These are phyloP conservation scores for Coemansia sp. DNA, from an alignment of 192 early-diverging fungal genomes.

Conservation along the genomic window DNA sequence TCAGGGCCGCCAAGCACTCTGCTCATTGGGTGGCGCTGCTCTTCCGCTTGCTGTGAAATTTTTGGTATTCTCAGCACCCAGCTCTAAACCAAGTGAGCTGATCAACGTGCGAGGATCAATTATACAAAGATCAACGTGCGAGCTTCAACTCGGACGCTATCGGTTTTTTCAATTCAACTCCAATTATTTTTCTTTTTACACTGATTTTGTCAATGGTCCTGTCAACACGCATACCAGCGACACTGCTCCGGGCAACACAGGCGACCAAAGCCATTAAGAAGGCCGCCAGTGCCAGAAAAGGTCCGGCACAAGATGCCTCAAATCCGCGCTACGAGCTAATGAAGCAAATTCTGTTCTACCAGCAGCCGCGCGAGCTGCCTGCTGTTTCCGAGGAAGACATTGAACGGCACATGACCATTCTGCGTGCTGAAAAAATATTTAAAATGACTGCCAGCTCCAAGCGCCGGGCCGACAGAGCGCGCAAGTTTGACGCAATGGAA, in stretches of 20 bases:
- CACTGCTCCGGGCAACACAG: constrained; percentile 18
- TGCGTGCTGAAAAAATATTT: constrained; percentile 67
- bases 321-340: constrained; percentile 70
- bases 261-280: constrained; percentile 15
- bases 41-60: not conserved
- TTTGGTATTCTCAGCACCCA: not conserved
- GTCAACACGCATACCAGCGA: not conserved
- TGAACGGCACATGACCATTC: constrained; percentile 68
- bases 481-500: constrained; percentile 65
- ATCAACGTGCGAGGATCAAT: no score
- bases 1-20: not conserved
- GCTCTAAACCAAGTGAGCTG: no score
- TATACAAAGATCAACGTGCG: not conserved
- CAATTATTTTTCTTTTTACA: not conserved
- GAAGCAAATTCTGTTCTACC: constrained; percentile 68
- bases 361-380: constrained; percentile 51
- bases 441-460: constrained; percentile 54
- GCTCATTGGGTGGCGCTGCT: not conserved
- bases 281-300: constrained; percentile 5
- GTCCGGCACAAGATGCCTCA: constrained; percentile 21
- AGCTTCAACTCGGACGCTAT: not conserved
- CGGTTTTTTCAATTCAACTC: not conserved
- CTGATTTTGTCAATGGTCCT: not conserved
- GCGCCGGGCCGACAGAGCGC: constrained; percentile 49
- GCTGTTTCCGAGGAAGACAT: constrained; percentile 58